phyloP scores from a whole-genome alignment of 177 flowering plant genomes.

The Vitis hybrid region DNA sequence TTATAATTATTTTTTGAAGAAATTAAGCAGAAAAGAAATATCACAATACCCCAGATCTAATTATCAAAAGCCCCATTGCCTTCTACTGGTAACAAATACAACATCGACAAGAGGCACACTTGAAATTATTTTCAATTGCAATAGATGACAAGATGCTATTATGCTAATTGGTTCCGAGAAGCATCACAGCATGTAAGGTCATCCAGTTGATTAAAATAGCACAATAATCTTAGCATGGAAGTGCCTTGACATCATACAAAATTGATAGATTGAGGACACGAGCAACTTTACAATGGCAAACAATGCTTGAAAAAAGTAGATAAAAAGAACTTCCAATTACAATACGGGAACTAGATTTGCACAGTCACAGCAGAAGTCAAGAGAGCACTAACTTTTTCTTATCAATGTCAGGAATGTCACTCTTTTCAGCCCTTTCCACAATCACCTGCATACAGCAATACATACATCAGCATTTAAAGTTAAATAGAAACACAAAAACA shows the following conservation, averaged over 20 bases:
- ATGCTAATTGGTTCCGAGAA: too few relatives aligned
- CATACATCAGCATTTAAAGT: neutral
- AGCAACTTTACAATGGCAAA: neutral
- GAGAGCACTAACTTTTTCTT: constrained; percentile 40
- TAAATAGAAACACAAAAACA: neutral
- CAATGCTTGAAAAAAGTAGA: neutral
- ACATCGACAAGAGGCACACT: too few relatives aligned
- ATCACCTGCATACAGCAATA: constrained; percentile 31
- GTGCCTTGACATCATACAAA: neutral
- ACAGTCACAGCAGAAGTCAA: neutral
- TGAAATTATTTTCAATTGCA: too few relatives aligned
- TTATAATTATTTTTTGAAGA: too few relatives aligned
- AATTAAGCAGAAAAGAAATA: too few relatives aligned
- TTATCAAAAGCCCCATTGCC: too few relatives aligned
- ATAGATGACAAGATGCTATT: too few relatives aligned
- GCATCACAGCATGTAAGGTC: too few relatives aligned
- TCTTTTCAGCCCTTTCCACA: constrained; percentile 52
- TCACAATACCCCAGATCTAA: too few relatives aligned
- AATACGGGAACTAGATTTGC: neutral
- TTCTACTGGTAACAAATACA: too few relatives aligned
- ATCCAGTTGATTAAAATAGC: neutral
- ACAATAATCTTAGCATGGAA: neutral
- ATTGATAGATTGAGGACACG: neutral
- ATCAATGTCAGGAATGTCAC: constrained; percentile 51
- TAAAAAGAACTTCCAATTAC: neutral